phyloP scores from a whole-genome alignment of 2,329 filamentous ascomycete species.

The Aspergillus pseudoviridinutans region DNA sequence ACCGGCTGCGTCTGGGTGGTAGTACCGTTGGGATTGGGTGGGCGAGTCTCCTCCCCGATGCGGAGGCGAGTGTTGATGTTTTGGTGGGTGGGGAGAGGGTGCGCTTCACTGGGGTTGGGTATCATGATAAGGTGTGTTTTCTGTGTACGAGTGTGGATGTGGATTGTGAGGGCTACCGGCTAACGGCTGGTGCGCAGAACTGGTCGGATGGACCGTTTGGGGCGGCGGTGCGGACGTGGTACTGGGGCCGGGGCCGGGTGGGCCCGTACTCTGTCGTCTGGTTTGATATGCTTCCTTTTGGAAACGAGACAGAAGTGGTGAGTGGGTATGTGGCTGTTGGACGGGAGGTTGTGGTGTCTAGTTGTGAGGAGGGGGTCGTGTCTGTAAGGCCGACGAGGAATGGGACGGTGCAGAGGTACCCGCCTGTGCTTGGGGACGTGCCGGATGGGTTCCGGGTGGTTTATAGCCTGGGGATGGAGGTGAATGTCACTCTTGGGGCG shows the following conservation, averaged over 20 bases:
- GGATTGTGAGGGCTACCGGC: neutral
- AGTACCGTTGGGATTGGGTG: slow-evolving; percentile 27
- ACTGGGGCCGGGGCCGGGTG: slow-evolving; percentile 45
- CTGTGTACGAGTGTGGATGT: neutral
- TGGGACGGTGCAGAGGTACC: neutral
- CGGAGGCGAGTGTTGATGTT: slow-evolving; percentile 28
- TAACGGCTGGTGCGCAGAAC: slow-evolving; percentile 33
- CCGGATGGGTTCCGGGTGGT: slow-evolving; percentile 6
- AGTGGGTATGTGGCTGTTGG: slow-evolving; percentile 31
- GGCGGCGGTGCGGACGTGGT: slow-evolving; percentile 31
- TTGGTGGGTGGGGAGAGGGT: slow-evolving; percentile 26
- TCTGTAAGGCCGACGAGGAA: slow-evolving; percentile 9
- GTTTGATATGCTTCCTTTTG: slow-evolving; percentile 33
- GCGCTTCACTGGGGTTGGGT: slow-evolving; percentile 37
- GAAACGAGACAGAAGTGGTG: slow-evolving; percentile 5
- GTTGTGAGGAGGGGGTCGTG: slow-evolving; percentile 16
- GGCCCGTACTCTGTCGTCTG: slow-evolving; percentile 45
- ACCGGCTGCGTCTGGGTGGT: neutral
- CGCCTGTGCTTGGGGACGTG: slow-evolving; percentile 9
- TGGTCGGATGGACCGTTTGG: slow-evolving; percentile 40
- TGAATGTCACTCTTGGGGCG: slow-evolving; percentile 10
- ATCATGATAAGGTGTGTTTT: slow-evolving; percentile 43
- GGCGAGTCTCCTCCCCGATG: slow-evolving; percentile 36
- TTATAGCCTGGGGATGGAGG: slow-evolving; percentile 2
- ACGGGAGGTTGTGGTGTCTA: slow-evolving; percentile 21